Base-by-base conservation (phyloP, 306 rosid genomes). In the Elaeagnus macrophylla region DNA sequence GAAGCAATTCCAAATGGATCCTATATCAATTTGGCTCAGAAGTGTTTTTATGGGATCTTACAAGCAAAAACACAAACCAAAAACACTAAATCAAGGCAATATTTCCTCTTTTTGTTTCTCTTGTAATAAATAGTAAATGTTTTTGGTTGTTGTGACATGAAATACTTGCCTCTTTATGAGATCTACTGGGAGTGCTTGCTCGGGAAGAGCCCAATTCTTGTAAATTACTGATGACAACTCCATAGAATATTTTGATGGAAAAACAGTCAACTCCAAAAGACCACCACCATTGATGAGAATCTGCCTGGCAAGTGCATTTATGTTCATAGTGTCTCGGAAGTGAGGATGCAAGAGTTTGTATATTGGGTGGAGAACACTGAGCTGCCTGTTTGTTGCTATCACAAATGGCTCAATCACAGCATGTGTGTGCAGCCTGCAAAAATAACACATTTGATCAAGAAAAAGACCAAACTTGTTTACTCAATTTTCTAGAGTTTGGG, bases 371-470 rank as follows among this genome's bases (percentile, higher is more conserved):
- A 73, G 53, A 61, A 74, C 77, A 3, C 83, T 78, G 10, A 78
- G 60, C 40, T 60, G 83, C 67, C 83, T 67, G 53, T 78, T 78
- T 0, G 80, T 78, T 43, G 80, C 80, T 32, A 78, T 74, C 46
- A 78, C 75, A 47, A 74, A 80, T 16, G 94, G 94, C 59, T 85
- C 94, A 68, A 83, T 77, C 55, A 64, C 86, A n/a, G 89, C 89
- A 37, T 87, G 95, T 57, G 95, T 87, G 53, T 83, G 74, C 61
- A 87, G 53, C 91, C 91, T 83, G 74, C 10, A 50, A 61, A 8
- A n/a, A n/a, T n/a, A n/a, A n/a, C n/a, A n/a, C n/a, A n/a, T n/a
- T n/a, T n/a, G n/a, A n/a, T n/a, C n/a, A n/a, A n/a, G n/a, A n/a
- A n/a, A n/a, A n/a, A n/a, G n/a, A n/a, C n/a, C n/a, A n/a, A n/a